Base-by-base conservation (phyloP, 331 rosid species). In the Malus hybrid region DNA sequence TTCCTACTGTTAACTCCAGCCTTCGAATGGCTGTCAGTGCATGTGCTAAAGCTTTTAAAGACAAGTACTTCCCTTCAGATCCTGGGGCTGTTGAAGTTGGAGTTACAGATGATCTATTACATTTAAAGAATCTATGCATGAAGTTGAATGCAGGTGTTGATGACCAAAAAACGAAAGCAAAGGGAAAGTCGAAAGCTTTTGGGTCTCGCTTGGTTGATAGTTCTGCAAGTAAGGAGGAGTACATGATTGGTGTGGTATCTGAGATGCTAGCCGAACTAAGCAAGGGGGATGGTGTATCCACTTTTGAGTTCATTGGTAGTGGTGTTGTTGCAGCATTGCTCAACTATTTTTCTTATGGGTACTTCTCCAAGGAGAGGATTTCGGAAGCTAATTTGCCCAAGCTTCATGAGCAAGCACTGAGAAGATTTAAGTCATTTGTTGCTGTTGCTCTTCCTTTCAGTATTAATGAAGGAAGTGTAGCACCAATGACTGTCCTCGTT, bases 201-300 rank as follows among this genome's bases (percentile, higher is more conserved):
- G 97, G 87, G 69, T 76, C 86, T 65, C 87, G 80, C 80, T 61
- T 78, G 74, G 89, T 74, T 24, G 91, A 86, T 75, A 83, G 70
- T 76, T 83, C 86, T 64, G 60, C 73, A 24, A 80, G 70, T 67
- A 87, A 83, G 79, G 97, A 95, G 78, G 97, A 92, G 70, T 86
- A 75, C 76, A 76, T 92, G 83, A 85, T 81, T 79, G 94, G 89
- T 39, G 83, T 92, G 56, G 79, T 95, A 69, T 87, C 90, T 74
- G 97, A 92, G 85, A 88, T 95, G 94, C 90, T 95, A 64, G 79
- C 79, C 73, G 99, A 95, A 82, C 96, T 95, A 70, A 83, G 97
- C 77, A 95, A 95, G 82, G 97, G 97, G 83, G 97, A 92, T n/a
- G 99, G 99, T 74, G 99, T 95, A 31, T 92, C 99, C 65, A 95